Conservation (phyloP, 176 grass and related monocot genomes). For the Thinopyrum elongatum region DNA sequence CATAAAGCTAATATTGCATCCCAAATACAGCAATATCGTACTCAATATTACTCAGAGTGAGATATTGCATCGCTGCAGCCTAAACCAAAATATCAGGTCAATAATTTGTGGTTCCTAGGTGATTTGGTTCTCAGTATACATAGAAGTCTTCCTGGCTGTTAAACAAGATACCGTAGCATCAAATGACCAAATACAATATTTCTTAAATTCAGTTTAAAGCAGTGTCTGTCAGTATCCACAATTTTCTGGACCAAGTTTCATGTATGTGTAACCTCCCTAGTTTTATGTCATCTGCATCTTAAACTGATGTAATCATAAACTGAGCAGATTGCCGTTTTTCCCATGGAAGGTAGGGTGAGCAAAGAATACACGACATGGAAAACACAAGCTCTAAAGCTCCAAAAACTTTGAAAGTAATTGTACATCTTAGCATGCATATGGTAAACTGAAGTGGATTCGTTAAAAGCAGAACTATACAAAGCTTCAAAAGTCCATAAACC, state of each 20-base stretch:
- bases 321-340: neutral
- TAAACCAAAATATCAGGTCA: neutral
- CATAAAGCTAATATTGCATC: neutral
- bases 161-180: slow-evolving; percentile 15
- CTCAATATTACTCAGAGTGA: neutral
- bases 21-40: neutral
- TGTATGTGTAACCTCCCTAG: neutral
- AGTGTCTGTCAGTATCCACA: neutral
- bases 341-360: neutral
- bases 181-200: slow-evolving; percentile 12
- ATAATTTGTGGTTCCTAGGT: neutral
- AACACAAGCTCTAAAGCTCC: neutral
- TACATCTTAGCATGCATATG: slow-evolving; percentile 7
- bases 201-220: neutral
- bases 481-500: neutral
- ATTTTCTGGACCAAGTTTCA: neutral
- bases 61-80: neutral
- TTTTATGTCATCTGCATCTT: neutral
- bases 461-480: neutral
- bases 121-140: neutral
- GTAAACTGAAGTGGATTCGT: neutral
- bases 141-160: neutral
- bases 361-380: neutral
- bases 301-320: neutral
- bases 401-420: neutral